phyloP scores from a whole-genome alignment of 148 eudicot species.

The Rhododendron vialii region DNA sequence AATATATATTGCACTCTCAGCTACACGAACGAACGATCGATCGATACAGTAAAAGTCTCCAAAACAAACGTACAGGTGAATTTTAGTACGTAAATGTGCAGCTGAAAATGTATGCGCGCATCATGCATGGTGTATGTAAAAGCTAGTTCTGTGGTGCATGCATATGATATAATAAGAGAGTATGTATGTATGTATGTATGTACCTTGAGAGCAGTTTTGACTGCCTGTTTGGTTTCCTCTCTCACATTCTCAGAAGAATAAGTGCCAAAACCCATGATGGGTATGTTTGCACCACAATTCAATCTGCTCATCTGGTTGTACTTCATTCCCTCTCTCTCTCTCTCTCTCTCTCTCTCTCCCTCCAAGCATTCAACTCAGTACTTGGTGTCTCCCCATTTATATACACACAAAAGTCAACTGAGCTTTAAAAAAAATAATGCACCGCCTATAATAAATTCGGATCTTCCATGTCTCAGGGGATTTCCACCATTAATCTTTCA shows the following conservation, averaged over 20 bases:
- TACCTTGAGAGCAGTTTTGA: constrained; percentile 51
- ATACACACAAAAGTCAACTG: constrained; percentile 24
- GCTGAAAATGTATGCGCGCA: not conserved
- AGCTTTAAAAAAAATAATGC: not conserved
- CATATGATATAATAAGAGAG: not conserved
- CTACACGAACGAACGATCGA: too few relatives aligned
- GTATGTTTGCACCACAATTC: constrained; percentile 42
- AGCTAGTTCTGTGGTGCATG: not conserved
- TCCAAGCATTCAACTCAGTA: not conserved
- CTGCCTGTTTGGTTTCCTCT: constrained; percentile 36
- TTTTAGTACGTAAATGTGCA: not conserved
- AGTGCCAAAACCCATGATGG: constrained; percentile 53
- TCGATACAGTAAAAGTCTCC: too few relatives aligned
- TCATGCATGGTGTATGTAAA: not conserved
- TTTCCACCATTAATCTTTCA: not conserved
- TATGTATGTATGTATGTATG: not conserved
- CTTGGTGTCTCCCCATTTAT: constrained; percentile 5
- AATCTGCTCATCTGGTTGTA: constrained; percentile 30
- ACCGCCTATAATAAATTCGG: not conserved
- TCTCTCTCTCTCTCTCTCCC: not conserved
- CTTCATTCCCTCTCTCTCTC: constrained; percentile 29
- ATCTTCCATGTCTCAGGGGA: constrained; percentile 2
- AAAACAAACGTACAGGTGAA: too few relatives aligned
- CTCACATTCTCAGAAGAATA: constrained; percentile 37
- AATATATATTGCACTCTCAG: not conserved